Base-by-base conservation (phyloP, 1,284 basidiomycete species). In the Rhodotorula sp. region DNA sequence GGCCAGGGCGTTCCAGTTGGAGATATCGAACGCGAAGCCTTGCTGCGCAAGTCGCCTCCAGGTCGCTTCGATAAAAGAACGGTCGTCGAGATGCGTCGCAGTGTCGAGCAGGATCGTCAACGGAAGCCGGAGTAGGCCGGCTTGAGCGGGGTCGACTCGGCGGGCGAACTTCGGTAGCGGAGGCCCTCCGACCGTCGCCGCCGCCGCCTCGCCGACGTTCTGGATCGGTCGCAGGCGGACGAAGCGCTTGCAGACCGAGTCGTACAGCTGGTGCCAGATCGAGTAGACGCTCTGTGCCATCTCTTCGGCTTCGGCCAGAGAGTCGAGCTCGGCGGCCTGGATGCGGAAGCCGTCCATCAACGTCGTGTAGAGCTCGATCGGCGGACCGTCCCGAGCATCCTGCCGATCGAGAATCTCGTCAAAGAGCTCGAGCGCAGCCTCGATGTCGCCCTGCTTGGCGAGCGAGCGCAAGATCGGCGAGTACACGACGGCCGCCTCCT, bases 1-100 rank as follows among this genome's bases (percentile, higher is more conserved):
- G 34, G 85, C 86, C 34, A 96, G 85, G 78, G 92, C 89, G 80
- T 97, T 98, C 91, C 93, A 99, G 81, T 97, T 98, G 77, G 91
- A 88, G 18, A 91, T 86, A 80, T 97, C 93, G 79, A 95, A 93
- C 5, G 85, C 85, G 76, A 96, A 91, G 2, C 92, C 92, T n/a
- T 85, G 81, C 10, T 82, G 75, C 72, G 87, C 86, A 61, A 92
- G 86, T 46, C 83, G 80, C 23, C 84, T 82, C 95, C 96, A 98
- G 0, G 87, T 83, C 18, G 81, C 79, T 26, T 89, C 86, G 68
- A 89, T 86, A 14, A 80, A 74, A 78, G 92, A 89, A 52, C 83
- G 80, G 2, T 89, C 90, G 0, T 86, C 86, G 2, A 84, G 82
- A 1, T 57, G 56, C 5, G 91, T 91, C 52, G 94, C 82, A 5